Evolutionary conservation across 2,329 filamentous ascomycete genomes (phyloP), one percentile per base, ranked within the genome.

Genomic region (Neonectria magnoliae): DNA sequence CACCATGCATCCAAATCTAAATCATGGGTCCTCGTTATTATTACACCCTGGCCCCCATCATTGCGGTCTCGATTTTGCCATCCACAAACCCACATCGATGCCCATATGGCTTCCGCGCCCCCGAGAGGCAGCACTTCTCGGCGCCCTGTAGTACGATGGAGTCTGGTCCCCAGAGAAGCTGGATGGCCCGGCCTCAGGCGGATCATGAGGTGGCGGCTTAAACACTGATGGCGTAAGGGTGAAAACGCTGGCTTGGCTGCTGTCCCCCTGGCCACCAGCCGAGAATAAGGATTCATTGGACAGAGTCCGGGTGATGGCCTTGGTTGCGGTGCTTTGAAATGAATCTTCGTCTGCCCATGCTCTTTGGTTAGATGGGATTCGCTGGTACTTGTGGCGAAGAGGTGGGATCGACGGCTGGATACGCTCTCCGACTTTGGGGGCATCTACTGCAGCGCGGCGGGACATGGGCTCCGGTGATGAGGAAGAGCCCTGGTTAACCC

Each of bases 1-100:
- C 7, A n/a, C 5, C 14, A 38, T 38, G 14, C 6, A 38, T 14
- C 8, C 38, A 20, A 42, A 18, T 20, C n/a, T n/a, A 10, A 42
- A 20, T 33, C 18, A 18, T 9, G n/a, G 11, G 8, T 20, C 48
- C 25, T 50, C 47, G 20, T 45, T 10, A 9, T 20, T 9, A 45
- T 18, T 22, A 13, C 27, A 22, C n/a, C 16, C 16, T 18, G 29
- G 48, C 48, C 14, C 8, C 38, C 33, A 53, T 53, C 44, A 51
- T 14, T 14, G 45, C 45, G 27, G 25, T 47, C 20, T 13, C 11
- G 36, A 41, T 54, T 42, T 22, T 36, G 51, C 25, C 31, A 44
- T 47, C 50, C 38, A 36, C 57, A 33, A 54, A 36, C 41, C 50
- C 41, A 47, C 22, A 33, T 53, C 44, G 5, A 60, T 54, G 16